Evolutionary conservation across 257 asterid species (phyloP).

Genomic region (Capsicum rhomboideum): DNA sequence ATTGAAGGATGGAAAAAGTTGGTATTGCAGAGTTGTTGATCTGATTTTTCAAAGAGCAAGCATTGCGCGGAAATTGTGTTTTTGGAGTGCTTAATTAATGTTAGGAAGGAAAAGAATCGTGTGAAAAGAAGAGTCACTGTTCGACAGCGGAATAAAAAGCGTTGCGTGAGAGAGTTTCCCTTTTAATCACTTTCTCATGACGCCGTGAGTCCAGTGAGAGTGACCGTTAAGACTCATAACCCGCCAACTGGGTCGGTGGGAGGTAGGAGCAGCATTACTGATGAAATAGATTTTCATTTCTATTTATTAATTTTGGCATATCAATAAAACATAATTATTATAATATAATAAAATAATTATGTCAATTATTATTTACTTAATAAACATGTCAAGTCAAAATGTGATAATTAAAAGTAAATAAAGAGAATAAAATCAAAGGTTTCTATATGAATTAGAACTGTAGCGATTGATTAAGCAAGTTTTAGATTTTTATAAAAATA

Average conservation of each 20-base stretch:
- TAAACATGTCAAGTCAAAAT: no score
- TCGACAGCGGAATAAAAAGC: slow-evolving; percentile 1
- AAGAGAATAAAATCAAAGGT: no score
- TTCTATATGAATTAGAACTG: no score
- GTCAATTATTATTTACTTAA: no score
- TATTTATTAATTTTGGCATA: no score
- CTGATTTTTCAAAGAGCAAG: background rate
- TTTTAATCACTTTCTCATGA: background rate
- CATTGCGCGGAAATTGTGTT: background rate
- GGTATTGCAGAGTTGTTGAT: background rate
- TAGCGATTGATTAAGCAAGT: no score
- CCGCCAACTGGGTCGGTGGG: background rate
- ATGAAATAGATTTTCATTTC: no score
- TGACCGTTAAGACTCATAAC: background rate
- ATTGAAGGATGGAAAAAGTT: background rate
- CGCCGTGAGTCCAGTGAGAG: background rate
- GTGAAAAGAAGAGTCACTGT: background rate
- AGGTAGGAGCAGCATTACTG: background rate
- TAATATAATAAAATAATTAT: no score
- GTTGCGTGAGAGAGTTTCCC: background rate
- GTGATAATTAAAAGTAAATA: no score
- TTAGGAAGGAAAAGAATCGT: background rate
- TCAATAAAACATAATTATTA: no score
- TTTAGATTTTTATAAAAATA: no score
- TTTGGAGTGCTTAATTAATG: background rate